Conservation (phyloP, 148 eudicot genomes). For the Chenopodium album region DNA sequence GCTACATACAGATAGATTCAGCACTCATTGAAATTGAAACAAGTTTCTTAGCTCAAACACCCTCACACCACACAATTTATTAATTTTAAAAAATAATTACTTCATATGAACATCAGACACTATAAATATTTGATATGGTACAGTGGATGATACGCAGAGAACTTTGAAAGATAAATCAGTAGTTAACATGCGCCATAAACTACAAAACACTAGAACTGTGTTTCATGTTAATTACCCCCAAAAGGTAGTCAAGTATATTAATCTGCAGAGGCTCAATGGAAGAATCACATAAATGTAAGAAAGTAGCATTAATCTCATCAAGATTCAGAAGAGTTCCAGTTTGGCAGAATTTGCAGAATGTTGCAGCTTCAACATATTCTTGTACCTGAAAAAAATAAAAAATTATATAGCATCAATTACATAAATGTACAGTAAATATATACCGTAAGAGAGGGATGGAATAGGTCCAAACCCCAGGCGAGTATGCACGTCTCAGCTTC, state of each 20-base stretch:
- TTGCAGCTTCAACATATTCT: slow-evolving; percentile 98
- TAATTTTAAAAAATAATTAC: too few species aligned
- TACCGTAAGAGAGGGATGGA: slow-evolving; percentile 15
- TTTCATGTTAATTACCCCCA: slow-evolving; percentile 71
- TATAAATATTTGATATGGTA: background rate
- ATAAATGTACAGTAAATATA: background rate
- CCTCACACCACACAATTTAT: background rate
- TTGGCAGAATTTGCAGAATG: slow-evolving; percentile 83
- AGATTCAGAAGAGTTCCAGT: slow-evolving; percentile 75
- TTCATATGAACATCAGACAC: background rate
- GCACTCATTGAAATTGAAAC: background rate
- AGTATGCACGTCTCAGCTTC: slow-evolving; percentile 94
- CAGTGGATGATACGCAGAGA: background rate
- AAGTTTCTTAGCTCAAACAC: background rate
- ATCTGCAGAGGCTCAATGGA: slow-evolving; percentile 81
- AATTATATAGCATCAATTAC: background rate
- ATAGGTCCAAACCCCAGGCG: slow-evolving; percentile 76
- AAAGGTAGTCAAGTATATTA: slow-evolving; percentile 81
- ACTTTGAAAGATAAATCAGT: background rate
- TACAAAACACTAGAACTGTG: background rate
- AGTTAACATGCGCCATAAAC: background rate
- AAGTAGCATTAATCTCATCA: slow-evolving; percentile 74
- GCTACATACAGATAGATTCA: slow-evolving; percentile 44
- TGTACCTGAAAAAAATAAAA: slow-evolving; percentile 55
- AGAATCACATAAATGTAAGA: slow-evolving; percentile 64